A percentile compares a stretch with the other conserved stretches of the same genome.
Evolutionary conservation across 768 basidiomycete genomes (phyloP).

Genomic region (Lactarius psammicola): DNA sequence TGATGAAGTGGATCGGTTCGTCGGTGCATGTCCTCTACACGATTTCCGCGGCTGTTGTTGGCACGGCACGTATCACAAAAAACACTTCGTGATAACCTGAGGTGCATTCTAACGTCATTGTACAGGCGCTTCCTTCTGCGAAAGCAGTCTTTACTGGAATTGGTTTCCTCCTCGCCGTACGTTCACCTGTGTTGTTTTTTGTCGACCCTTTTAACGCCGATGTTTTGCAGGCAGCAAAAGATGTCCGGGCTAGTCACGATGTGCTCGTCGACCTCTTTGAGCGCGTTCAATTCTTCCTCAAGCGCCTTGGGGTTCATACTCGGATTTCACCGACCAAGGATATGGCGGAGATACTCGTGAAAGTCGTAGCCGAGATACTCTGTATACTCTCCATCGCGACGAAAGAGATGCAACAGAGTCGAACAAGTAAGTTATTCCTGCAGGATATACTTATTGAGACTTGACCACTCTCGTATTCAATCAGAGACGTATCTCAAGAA

Average conservation of each 20-base stretch:
- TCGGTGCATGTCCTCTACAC: not conserved
- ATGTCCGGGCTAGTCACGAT: not conserved
- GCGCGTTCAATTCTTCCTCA: not conserved
- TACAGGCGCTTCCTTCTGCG: not conserved
- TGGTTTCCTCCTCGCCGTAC: not conserved
- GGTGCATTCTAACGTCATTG: not conserved
- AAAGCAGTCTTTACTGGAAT: not conserved
- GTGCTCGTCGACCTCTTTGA: not conserved
- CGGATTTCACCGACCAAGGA: not conserved
- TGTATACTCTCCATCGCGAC: not conserved
- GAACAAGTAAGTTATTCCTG: not conserved
- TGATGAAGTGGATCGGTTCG: not conserved
- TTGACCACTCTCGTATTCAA: not conserved
- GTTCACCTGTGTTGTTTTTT: not conserved
- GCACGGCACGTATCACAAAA: not conserved
- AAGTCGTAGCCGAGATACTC: not conserved
- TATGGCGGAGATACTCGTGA: not conserved
- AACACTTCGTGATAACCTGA: not conserved
- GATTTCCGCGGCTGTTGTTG: not conserved
- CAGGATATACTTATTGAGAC: not conserved
- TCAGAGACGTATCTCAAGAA: not conserved
- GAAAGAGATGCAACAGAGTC: not conserved
- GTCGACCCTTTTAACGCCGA: not conserved
- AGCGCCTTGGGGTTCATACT: not conserved
- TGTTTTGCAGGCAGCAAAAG: not conserved